These are phyloP conservation scores for Penicillium egyptiacum DNA, from an alignment of 495 filamentous ascomycete species.

Conservation along the genomic window DNA sequence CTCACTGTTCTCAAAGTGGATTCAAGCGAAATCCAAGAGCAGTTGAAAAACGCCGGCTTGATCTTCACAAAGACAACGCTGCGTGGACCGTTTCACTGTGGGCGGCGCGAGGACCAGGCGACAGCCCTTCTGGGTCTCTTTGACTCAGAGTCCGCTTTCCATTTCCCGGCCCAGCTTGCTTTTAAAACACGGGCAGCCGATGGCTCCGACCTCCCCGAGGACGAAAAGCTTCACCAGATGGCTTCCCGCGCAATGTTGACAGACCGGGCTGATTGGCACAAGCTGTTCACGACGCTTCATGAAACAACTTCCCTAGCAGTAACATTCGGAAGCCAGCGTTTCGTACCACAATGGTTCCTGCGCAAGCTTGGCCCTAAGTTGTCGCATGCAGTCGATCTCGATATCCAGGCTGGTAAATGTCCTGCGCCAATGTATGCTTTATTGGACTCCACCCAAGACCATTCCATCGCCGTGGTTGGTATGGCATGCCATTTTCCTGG, in stretches of 20 bases:
- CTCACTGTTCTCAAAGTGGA: background rate
- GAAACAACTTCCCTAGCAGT: conserved; percentile 19
- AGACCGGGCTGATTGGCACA: conserved; percentile 38
- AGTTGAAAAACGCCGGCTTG: background rate
- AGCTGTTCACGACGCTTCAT: conserved; percentile 17
- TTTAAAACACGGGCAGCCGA: conserved; percentile 12
- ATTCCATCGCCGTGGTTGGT: conserved; percentile 44
- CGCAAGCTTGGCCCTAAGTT: conserved; percentile 23
- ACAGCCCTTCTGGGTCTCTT: background rate
- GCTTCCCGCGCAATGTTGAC: conserved; percentile 37
- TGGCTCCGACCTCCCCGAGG: conserved; percentile 9
- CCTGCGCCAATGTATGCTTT: background rate
- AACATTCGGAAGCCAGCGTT: conserved; percentile 36
- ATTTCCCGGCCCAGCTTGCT: conserved; percentile 32
- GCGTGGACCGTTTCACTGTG: background rate
- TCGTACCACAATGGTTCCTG: conserved; percentile 32
- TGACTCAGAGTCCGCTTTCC: conserved; percentile 24
- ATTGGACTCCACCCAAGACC: conserved; percentile 3
- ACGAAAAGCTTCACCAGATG: conserved; percentile 27
- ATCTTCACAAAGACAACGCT: conserved; percentile 1
- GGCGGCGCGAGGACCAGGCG: background rate
- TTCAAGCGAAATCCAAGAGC: background rate
- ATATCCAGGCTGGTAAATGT: background rate
- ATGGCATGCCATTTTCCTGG: conserved; percentile 46
- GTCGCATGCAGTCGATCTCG: conserved; percentile 22